Conservation (phyloP, 768 basidiomycete species). For the Termitomyces sp. region DNA sequence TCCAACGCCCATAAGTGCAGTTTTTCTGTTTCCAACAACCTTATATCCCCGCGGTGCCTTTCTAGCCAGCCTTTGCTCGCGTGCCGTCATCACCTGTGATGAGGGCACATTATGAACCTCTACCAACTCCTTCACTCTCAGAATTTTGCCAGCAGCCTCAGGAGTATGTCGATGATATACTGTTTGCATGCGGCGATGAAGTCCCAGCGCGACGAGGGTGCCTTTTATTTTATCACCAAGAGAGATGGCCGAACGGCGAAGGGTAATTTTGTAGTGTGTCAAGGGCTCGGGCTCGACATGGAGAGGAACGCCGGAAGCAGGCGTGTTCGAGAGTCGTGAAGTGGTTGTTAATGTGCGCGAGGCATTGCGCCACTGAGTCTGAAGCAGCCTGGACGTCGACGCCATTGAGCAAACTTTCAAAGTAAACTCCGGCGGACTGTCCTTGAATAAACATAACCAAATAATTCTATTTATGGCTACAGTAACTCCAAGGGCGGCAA, state of each 20-base stretch:
- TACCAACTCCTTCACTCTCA: conserved; percentile 85
- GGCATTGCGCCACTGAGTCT: conserved; percentile 8
- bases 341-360: conserved; percentile 10
- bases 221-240: conserved; percentile 66
- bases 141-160: conserved; percentile 79
- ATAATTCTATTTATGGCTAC: background rate
- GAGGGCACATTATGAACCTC: conserved; percentile 81
- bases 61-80: conserved; percentile 62
- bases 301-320: background rate
- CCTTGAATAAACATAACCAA: background rate
- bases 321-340: background rate
- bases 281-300: conserved; percentile 20
- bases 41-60: conserved; percentile 65
- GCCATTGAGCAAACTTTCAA: conserved; percentile 8
- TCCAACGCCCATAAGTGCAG: conserved; percentile 25
- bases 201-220: conserved; percentile 78
- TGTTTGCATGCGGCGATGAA: conserved; percentile 78
- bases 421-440: background rate
- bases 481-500: too few species aligned
- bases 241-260: conserved; percentile 82
- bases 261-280: conserved; percentile 88
- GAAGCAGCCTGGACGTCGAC: conserved; percentile 11
- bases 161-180: conserved; percentile 75
- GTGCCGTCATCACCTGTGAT: conserved; percentile 61
- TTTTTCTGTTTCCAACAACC: conserved; percentile 38